These are phyloP conservation scores for Capronia americana DNA, from an alignment of 2,329 filamentous ascomycete species.

Conservation along the genomic window DNA sequence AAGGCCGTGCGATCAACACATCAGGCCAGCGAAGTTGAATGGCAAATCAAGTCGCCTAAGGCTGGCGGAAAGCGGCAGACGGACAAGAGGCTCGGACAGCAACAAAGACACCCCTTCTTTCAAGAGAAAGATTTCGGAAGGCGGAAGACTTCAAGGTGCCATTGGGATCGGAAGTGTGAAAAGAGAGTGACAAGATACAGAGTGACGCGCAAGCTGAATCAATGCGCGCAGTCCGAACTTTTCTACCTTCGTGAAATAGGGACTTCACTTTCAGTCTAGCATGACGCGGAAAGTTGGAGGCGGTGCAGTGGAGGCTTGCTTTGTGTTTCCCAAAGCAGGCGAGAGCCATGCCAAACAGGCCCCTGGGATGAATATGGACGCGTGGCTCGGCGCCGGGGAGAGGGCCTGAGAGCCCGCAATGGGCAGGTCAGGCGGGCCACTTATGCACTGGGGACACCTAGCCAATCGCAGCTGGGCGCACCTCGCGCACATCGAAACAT, in stretches of 20 bases:
- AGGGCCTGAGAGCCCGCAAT: background rate
- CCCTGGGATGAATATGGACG: conserved; percentile 6
- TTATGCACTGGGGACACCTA: background rate
- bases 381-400: conserved; percentile 10
- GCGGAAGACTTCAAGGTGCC: background rate
- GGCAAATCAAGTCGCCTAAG: background rate
- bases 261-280: conserved; percentile 13
- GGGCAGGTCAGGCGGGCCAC: conserved; percentile 17
- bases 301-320: background rate
- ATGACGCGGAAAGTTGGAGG: conserved; percentile 2
- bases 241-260: conserved; percentile 1
- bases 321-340: background rate
- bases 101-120: conserved; percentile 8
- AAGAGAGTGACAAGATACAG: conserved; percentile 4
- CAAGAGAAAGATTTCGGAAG: background rate
- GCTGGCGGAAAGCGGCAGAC: background rate
- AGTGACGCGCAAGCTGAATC: conserved; percentile 12
- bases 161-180: background rate
- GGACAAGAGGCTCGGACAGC: background rate
- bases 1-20: conserved; percentile 13
- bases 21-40: conserved; percentile 6
- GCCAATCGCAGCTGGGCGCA: conserved; percentile 11
- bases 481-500: conserved; percentile 18
- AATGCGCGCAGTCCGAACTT: conserved; percentile 7
- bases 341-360: background rate